A percentile compares a stretch with the other conserved stretches of the same genome.
Evolutionary conservation across 129 eudicot genomes (phyloP).

Genomic region (Pseudognaphalium luteoalbum): DNA sequence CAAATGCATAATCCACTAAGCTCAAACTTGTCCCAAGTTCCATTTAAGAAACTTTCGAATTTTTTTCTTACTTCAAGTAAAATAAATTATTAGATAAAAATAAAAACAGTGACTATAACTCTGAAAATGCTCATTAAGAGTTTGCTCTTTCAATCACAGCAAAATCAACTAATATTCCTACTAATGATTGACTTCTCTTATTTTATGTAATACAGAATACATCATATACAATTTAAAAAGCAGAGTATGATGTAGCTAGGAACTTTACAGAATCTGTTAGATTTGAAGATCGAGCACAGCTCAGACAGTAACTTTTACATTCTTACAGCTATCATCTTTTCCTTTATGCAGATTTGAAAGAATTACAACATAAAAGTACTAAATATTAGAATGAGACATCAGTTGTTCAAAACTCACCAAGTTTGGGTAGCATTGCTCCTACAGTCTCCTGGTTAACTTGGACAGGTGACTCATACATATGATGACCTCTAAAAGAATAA

Average conservation of each 20-base stretch:
- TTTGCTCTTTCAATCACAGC: not conserved
- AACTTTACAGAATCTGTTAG: not conserved
- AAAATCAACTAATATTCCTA: not conserved
- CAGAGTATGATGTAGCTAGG: not conserved
- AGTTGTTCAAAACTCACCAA: conserved; percentile 47
- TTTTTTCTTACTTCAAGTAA: not conserved
- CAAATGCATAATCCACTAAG: not conserved
- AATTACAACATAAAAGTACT: not conserved
- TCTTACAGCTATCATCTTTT: not conserved
- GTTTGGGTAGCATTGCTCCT: conserved; percentile 90
- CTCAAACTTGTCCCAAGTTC: not conserved
- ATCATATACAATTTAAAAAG: conserved; percentile 20
- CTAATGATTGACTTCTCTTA: not conserved
- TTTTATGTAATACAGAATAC: not conserved
- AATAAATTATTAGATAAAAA: not conserved
- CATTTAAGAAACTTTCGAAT: not conserved
- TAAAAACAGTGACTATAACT: not conserved
- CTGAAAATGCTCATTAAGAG: not conserved
- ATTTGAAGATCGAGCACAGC: not conserved
- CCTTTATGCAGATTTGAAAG: not conserved
- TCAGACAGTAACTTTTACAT: not conserved
- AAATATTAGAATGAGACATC: not conserved
- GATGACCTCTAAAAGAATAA: conserved; percentile 75
- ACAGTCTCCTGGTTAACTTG: conserved; percentile 79
- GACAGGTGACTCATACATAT: conserved; percentile 62